These are phyloP conservation scores for Diospyros kaki DNA, from an alignment of 148 eudicot species.

Conservation along the genomic window DNA sequence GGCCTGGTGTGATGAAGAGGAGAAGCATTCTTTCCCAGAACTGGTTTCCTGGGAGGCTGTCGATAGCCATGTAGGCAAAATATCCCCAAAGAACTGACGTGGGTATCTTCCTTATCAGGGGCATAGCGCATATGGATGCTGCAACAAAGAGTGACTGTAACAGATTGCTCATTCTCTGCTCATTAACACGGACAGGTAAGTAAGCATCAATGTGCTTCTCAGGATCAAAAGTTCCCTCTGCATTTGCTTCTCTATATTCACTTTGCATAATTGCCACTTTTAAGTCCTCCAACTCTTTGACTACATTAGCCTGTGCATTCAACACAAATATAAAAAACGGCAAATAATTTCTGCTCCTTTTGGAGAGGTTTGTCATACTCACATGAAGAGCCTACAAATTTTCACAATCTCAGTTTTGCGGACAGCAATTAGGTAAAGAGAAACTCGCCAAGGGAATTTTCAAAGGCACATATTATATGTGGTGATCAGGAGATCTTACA, in stretches of 20 bases:
- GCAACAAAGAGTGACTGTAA: constrained; percentile 55
- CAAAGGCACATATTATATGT: not conserved
- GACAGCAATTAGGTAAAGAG: no score
- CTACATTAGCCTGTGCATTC: constrained; percentile 24
- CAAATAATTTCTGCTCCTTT: no score
- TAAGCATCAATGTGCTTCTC: constrained; percentile 46
- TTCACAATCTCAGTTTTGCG: no score
- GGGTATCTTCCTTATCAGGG: constrained; percentile 46
- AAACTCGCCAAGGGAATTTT: no score
- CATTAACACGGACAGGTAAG: constrained; percentile 59
- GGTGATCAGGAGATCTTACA: constrained; percentile 27
- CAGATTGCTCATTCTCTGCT: constrained; percentile 63
- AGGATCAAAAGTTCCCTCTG: constrained; percentile 20
- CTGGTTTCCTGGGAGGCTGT: constrained; percentile 59
- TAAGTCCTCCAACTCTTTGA: constrained; percentile 38
- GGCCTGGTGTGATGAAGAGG: constrained; percentile 34
- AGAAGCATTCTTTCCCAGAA: constrained; percentile 50
- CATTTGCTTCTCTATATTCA: constrained; percentile 14
- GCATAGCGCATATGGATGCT: constrained; percentile 41
- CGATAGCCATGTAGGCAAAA: constrained; percentile 59
- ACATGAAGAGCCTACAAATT: no score
- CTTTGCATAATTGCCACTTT: constrained; percentile 43
- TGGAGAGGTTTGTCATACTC: no score
- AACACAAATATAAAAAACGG: not conserved
- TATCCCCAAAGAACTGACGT: constrained; percentile 69